Evolutionary conservation across 108 stramenopile genomes (phyloP), one percentile per base, ranked within the genome.

Genomic region (Chaetoceros muelleri): DNA sequence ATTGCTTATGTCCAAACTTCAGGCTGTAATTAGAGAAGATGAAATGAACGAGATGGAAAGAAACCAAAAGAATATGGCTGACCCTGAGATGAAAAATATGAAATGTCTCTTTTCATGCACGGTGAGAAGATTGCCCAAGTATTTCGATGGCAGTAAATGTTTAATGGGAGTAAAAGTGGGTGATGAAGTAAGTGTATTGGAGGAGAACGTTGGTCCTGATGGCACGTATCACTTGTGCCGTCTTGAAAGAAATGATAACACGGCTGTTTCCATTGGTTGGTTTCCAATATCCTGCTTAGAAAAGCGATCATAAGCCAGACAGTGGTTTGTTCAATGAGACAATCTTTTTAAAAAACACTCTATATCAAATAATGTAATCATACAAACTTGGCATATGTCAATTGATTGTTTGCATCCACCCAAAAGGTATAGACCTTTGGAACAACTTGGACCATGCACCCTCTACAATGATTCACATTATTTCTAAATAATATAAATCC

Each of bases 161-260:
- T 55, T 78, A 23, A 71, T 45, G 18, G 60, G 66, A 55, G 56
- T 91, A 3, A 56, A 75, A 51, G 72, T 79, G 2, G 83, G 83
- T 1, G 85, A 87, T 61, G 67, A 77, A 2, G 79, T 91, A 19
- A 62, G 79, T 65, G 67, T 91, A 17, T 26, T 91, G 21, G 72
- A 87, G 60, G 78, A 84, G 26, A 60, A 70, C 22, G 81, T 91
- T 44, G 89, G 89, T 7, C 89, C 89, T 16, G 70, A 69, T 26
- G 28, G 67, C 20, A 63, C 65, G 46, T 91, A 91, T 63, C 78
- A 86, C 71, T 56, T 91, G 21, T 91, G 89, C 61, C 72, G 81
- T 2, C 69, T 72, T 45, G 52, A 28, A 25, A 52, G 52, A 50
- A 55, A 58, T 21, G 54, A 30, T 16, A 55, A 48, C 26, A 34